Evolutionary conservation across 1,284 basidiomycete species (phyloP), one percentile per base, ranked within the genome.

Genomic region (Puccinia coronata): DNA sequence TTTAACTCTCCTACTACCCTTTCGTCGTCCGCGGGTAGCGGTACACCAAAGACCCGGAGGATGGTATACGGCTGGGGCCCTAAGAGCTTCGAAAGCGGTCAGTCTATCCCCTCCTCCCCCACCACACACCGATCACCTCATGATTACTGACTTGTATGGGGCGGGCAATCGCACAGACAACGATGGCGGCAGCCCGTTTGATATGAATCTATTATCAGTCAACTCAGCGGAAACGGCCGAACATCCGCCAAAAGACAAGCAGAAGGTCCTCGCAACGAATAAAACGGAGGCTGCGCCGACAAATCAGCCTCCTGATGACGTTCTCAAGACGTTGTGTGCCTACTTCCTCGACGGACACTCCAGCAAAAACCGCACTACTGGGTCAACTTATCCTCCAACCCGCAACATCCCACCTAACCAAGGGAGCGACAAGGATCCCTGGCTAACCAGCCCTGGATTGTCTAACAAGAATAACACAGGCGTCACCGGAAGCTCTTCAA

Each of bases 41-140:
- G 43, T 16, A 34, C 31, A 39, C 34, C 12, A 34, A 63, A 63
- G 34, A 39, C 31, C 23, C 59, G 59, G 3, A 31, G 59, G 1
- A 63, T 63, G 59, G 59, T 63, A 11, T 63, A 63, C 39, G 59
- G 59, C 59, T 63, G 59, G 59, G 18, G 34, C 11, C 34, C 59
- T 39, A 63, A 39, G 34, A 34, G 59, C 34, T 63, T 39, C 28
- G 34, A 39, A 36, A 20, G 23, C 23, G 59, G 59, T 63, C 18
- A 39, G 59, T 63, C 8, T 16, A 61, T 31, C 28, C 8, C 57
- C 57, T 28, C 16, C 55, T 34, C 34, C 20, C 16, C 18, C 18
- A n/a, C 34, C 34, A 39, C 1, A 0, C 34, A 4, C 59, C 36
- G 4, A 63, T n/a, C 59, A 14, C 20, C 59, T 0, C 59, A 20